phyloP scores from a whole-genome alignment of 1,284 basidiomycete species.

The Tremellales sp. region DNA sequence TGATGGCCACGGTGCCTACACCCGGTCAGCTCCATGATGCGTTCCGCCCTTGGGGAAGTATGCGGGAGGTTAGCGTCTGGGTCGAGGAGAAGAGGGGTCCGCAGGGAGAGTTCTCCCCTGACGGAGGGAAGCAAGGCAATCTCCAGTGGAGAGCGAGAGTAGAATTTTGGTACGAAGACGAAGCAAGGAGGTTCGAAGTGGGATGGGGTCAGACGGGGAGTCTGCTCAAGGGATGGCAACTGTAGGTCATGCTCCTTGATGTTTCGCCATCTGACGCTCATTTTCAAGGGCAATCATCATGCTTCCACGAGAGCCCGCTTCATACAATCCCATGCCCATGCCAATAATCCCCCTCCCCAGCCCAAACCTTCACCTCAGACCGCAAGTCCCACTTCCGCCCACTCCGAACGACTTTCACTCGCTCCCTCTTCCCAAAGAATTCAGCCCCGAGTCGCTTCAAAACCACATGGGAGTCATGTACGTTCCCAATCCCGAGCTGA shows the following conservation, averaged over 20 bases:
- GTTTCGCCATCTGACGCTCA: constrained; percentile 9
- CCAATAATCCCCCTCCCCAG: not conserved
- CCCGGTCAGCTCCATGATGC: constrained; percentile 63
- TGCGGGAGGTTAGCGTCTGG: constrained; percentile 31
- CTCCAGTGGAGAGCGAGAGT: constrained; percentile 68
- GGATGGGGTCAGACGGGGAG: constrained; percentile 35
- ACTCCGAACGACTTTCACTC: constrained; percentile 2
- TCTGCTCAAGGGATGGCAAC: constrained; percentile 32
- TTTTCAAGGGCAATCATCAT: constrained; percentile 2
- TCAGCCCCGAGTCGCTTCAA: not conserved
- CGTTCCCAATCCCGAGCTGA: not conserved
- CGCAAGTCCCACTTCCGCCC: constrained; percentile 4
- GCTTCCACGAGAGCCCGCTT: not conserved
- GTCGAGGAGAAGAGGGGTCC: constrained; percentile 8
- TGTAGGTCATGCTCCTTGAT: constrained; percentile 26
- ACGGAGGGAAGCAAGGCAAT: constrained; percentile 61
- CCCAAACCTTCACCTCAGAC: not conserved
- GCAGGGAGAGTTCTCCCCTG: constrained; percentile 38
- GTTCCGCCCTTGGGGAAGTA: constrained; percentile 59
- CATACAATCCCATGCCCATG: not conserved
- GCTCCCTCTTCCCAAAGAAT: not conserved
- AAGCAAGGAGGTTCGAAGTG: constrained; percentile 69
- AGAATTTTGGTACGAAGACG: constrained; percentile 85
- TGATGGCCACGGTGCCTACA: constrained; percentile 63
- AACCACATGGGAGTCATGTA: constrained; percentile 1